Base-by-base conservation (phyloP, 2,329 filamentous ascomycete species). In the Phaeosphaeria sp. region DNA sequence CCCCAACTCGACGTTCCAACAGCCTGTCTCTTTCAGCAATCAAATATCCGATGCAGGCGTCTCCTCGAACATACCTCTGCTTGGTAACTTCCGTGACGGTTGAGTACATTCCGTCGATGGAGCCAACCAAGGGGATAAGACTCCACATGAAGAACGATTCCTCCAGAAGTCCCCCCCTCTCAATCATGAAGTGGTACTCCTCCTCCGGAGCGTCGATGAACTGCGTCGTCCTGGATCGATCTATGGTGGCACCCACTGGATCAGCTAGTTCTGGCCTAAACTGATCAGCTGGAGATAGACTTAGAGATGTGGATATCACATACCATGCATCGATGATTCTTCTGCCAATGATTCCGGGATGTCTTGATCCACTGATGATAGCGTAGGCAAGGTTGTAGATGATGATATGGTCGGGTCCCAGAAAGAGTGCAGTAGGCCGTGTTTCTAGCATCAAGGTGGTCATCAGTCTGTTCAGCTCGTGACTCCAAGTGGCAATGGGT, bases 51-150 rank as follows among this genome's bases (percentile, higher is more conserved):
- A 17, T 42, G 10, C 15, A 42, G n/a, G 6, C 1, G 15, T 7
- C 2, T n/a, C 10, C 6, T 2, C 39, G 2, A 2, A 17, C 41
- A 11, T 44, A 60, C 60, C 58, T 63, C n/a, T 63, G 58, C 41
- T 63, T 61, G n/a, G 62, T 64, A 22, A 64, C 54, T 44, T 64
- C 62, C 3, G 59, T 63, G 3, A 64, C 62, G 3, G 60, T 64
- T 4, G 53, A 60, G n/a, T 62, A 62, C 59, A 64, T 53, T 49
- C 61, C 61, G 20, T 50, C 51, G 7, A 62, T 47, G 3, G 53
- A 33, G 30, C 58, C 58, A 23, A 58, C 49, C 23, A 64, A 59
- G 6, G 59, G 56, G 15, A 57, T 47, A 20, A 64, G 51, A 23
- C 59, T 59, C 55, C 59, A 62, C 50, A 50, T 52, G 51, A 64